Conservation (phyloP, 768 basidiomycete genomes). For the Naganishia randhawae region DNA sequence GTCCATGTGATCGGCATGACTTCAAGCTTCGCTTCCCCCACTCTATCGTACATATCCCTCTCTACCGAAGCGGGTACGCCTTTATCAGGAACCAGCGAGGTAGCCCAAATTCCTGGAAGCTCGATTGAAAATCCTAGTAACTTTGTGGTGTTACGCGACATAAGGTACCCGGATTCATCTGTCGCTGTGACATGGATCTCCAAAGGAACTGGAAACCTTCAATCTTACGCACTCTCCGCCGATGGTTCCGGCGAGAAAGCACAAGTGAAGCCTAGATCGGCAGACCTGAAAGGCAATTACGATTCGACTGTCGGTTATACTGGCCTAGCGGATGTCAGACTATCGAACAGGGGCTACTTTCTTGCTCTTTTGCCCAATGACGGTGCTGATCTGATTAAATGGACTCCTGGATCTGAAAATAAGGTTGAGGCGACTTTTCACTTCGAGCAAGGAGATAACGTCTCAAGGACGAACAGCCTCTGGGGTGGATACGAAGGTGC, state of each 20-base stretch:
- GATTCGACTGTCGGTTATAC: constrained; percentile 51
- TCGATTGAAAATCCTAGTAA: constrained; percentile 52
- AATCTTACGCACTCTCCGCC: not conserved
- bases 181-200: constrained; percentile 20
- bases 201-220: not conserved
- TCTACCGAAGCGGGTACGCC: constrained; percentile 55
- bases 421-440: constrained; percentile 39
- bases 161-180: not conserved
- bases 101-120: constrained; percentile 58
- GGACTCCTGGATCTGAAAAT: constrained; percentile 51
- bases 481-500: constrained; percentile 58
- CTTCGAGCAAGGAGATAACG: constrained; percentile 11
- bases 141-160: constrained; percentile 33
- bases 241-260: not conserved
- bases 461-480: constrained; percentile 33
- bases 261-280: not conserved
- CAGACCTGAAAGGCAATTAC: constrained; percentile 1
- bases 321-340: constrained; percentile 62
- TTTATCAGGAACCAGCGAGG: constrained; percentile 47
- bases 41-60: constrained; percentile 63
- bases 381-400: constrained; percentile 58
- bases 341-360: constrained; percentile 60
- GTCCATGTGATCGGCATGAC: constrained; percentile 62
- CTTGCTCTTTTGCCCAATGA: constrained; percentile 62
- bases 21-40: constrained; percentile 59